phyloP scores from a whole-genome alignment of 305 asterid genomes.

The Euphrasia arctica region DNA sequence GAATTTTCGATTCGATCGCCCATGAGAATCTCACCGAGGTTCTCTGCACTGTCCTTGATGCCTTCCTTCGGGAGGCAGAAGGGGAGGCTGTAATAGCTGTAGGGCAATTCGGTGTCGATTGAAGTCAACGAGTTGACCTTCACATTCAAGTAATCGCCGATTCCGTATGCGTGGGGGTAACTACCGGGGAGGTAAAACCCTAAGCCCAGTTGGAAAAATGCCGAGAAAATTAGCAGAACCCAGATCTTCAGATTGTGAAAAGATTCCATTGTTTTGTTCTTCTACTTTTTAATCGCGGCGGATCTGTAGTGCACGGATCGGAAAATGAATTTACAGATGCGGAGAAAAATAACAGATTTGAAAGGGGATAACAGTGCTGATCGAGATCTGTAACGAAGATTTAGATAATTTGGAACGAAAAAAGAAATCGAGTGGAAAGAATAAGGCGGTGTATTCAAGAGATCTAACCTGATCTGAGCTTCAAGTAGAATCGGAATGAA shows the following conservation, averaged over 20 bases:
- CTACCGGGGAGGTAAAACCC: slow-evolving; percentile 67
- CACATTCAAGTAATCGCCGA: slow-evolving; percentile 51
- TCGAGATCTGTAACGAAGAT: neutral
- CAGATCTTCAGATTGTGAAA: slow-evolving; percentile 40
- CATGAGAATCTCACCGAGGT: slow-evolving; percentile 65
- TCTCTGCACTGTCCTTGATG: slow-evolving; percentile 60
- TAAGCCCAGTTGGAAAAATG: slow-evolving; percentile 28
- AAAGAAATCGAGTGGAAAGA: too few species aligned
- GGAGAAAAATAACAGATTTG: neutral
- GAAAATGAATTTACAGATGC: slow-evolving; percentile 2
- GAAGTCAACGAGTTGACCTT: slow-evolving; percentile 63
- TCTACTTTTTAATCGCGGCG: neutral
- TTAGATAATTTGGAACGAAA: neutral
- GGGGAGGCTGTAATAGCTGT: slow-evolving; percentile 58
- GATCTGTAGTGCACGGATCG: slow-evolving; percentile 45
- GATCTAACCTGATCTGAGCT: neutral
- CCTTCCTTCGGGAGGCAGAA: slow-evolving; percentile 53
- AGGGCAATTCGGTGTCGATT: slow-evolving; percentile 61
- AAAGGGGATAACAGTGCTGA: neutral
- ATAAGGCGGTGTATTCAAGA: neutral
- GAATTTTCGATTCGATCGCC: slow-evolving; percentile 74
- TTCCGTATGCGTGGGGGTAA: slow-evolving; percentile 53
- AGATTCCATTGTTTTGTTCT: slow-evolving; percentile 37
- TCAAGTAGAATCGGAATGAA: neutral
- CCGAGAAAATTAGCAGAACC: slow-evolving; percentile 32